Evolutionary conservation across 2,329 filamentous ascomycete genomes (phyloP).

Genomic region (Metarhizium brunneum): DNA sequence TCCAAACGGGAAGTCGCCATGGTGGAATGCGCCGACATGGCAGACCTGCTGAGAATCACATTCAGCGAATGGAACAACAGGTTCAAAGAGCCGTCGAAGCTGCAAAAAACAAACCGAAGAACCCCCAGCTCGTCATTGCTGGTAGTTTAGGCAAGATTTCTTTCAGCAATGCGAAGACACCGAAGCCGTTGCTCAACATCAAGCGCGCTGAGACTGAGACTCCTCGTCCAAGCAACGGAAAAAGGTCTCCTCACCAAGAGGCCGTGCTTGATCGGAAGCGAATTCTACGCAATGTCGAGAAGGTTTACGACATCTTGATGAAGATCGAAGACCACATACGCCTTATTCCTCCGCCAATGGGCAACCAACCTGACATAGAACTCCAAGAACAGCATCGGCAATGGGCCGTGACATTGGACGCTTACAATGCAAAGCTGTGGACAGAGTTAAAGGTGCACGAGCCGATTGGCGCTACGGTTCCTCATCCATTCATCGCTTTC

Average conservation of each 20-base stretch:
- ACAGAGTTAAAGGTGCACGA: constrained; percentile 83
- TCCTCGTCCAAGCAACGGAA: constrained; percentile 41
- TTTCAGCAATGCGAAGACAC: constrained; percentile 97
- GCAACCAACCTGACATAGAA: constrained; percentile 50
- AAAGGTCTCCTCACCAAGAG: constrained; percentile 24
- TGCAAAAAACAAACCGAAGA: constrained; percentile 95
- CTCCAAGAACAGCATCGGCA: constrained; percentile 66
- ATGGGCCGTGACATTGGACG: constrained; percentile 52
- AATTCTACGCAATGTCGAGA: constrained; percentile 78
- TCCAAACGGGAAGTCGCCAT: constrained; percentile 82
- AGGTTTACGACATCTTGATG: constrained; percentile 82
- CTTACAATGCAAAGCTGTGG: constrained; percentile 79
- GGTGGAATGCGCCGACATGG: constrained; percentile 66
- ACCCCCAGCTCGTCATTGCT: constrained; percentile 92
- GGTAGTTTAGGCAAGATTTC: constrained; percentile 96
- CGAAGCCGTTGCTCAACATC: constrained; percentile 89
- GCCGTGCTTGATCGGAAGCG: constrained; percentile 69
- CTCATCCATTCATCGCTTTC: constrained; percentile 93
- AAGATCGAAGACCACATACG: constrained; percentile 89
- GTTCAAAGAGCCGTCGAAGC: constrained; percentile 95
- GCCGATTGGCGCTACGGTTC: constrained; percentile 66
- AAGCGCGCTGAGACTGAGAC: constrained; percentile 69
- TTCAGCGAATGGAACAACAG: constrained; percentile 98
- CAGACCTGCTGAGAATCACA: constrained; percentile 86
- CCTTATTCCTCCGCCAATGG: constrained; percentile 55